phyloP scores from a whole-genome alignment of 352 stramenopile genomes.

The Globisporangium canariense region DNA sequence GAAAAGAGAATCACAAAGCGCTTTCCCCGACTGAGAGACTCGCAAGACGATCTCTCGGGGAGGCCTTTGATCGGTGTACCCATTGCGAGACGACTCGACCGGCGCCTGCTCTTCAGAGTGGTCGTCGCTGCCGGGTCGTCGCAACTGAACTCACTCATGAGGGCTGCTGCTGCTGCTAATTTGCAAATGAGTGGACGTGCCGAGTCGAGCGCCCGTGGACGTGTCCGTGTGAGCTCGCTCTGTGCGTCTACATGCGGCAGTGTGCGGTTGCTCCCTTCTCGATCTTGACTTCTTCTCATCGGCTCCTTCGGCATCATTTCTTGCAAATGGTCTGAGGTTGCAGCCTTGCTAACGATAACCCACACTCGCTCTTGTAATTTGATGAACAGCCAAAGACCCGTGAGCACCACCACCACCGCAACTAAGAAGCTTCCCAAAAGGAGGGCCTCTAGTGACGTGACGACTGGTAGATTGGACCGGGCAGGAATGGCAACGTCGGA shows the following conservation, averaged over 20 bases:
- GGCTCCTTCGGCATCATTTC: conserved; percentile 39
- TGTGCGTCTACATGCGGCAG: not conserved
- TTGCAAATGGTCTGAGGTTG: conserved; percentile 34
- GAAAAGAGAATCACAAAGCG: conserved; percentile 19
- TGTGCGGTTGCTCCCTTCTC: not conserved
- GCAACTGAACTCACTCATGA: conserved; percentile 1
- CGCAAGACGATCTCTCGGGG: conserved; percentile 10
- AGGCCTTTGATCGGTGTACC: conserved; percentile 52
- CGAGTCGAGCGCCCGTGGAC: not conserved
- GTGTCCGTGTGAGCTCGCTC: not conserved
- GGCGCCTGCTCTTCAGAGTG: not conserved
- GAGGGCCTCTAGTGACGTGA: conserved; percentile 12
- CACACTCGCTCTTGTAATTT: conserved; percentile 17
- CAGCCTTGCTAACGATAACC: conserved; percentile 19
- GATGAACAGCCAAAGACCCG: conserved; percentile 58
- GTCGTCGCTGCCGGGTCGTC: conserved; percentile 4
- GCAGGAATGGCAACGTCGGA: conserved; percentile 20
- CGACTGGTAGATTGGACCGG: conserved; percentile 15
- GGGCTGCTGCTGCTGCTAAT: conserved; percentile 3
- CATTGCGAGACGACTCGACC: conserved; percentile 37
- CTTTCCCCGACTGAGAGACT: conserved; percentile 14
- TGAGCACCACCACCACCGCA: conserved; percentile 78
- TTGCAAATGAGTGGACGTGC: not conserved
- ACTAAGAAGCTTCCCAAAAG: conserved; percentile 41
- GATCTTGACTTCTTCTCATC: conserved; percentile 26